Evolutionary conservation across 1,139 yeast species (phyloP).

Genomic region (Pichia sp.): DNA sequence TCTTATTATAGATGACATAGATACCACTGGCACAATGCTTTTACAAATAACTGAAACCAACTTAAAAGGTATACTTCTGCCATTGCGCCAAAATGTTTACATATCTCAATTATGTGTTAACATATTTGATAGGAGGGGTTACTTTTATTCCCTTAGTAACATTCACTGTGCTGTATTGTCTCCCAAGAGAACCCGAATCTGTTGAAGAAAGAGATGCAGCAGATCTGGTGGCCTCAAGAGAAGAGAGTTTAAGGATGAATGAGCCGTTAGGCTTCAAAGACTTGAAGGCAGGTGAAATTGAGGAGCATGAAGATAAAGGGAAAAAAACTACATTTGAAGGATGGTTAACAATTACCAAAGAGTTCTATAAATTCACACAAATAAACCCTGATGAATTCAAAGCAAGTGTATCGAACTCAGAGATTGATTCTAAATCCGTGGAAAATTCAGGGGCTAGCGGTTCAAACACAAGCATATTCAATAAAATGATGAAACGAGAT

Average conservation of each 20-base stretch:
- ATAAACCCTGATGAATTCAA: conserved; percentile 28
- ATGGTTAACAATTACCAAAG: conserved; percentile 79
- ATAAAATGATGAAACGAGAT: conserved; percentile 9
- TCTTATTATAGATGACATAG: too few species aligned
- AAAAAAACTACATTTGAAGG: conserved; percentile 63
- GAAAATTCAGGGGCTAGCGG: background rate
- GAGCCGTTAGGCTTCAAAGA: conserved; percentile 31
- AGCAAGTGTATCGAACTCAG: conserved; percentile 30
- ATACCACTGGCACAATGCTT: too few species aligned
- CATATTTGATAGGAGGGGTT: conserved; percentile 67
- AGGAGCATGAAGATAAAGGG: conserved; percentile 53
- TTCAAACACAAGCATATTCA: conserved; percentile 3
- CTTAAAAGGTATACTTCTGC: background rate
- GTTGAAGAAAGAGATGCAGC: conserved; percentile 14
- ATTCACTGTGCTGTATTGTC: conserved; percentile 30
- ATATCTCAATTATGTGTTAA: conserved; percentile 16
- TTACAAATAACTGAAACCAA: too few species aligned
- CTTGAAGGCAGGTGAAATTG: conserved; percentile 54
- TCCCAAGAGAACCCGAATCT: conserved; percentile 28
- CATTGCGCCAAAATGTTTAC: conserved; percentile 12
- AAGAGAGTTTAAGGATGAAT: conserved; percentile 20
- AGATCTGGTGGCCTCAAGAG: conserved; percentile 21
- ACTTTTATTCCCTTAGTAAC: conserved; percentile 62
- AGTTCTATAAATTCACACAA: conserved; percentile 52
- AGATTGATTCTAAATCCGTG: background rate